Conservation (phyloP, 345 rosid genomes). For the Melaleuca alternifolia region DNA sequence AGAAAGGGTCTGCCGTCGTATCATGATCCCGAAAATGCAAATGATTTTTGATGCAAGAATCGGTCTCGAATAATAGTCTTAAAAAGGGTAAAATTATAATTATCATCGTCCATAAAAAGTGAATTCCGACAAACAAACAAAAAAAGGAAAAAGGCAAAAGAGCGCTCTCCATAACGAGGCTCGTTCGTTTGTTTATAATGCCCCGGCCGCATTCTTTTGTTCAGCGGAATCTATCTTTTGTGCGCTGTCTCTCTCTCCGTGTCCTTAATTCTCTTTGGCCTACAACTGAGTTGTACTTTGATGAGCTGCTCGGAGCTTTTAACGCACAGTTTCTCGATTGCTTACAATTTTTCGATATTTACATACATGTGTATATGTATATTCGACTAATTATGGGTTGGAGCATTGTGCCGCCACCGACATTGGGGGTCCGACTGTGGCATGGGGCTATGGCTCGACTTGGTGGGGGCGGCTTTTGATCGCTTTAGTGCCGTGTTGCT, state of each 20-base stretch:
- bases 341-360: too few relatives aligned
- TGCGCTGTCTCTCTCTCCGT: background rate
- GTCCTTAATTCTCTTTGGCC: background rate
- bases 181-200: background rate
- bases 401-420: too few relatives aligned
- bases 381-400: too few relatives aligned
- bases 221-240: background rate
- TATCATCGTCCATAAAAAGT: background rate
- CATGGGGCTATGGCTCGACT: too few relatives aligned
- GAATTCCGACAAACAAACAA: background rate
- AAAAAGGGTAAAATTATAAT: background rate
- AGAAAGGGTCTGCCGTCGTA: too few relatives aligned
- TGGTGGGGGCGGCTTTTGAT: too few relatives aligned
- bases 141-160: background rate
- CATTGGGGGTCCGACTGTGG: too few relatives aligned
- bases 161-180: background rate
- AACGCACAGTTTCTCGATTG: too few relatives aligned
- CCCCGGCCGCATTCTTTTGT: background rate
- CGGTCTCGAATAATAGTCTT: too few relatives aligned
- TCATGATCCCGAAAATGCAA: background rate
- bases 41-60: too few relatives aligned
- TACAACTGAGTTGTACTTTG: background rate
- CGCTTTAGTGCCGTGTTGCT: too few relatives aligned
- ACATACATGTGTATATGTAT: too few relatives aligned
- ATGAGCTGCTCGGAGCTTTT: background rate